Evolutionary conservation across 371 early-diverging fungal species (phyloP).

Genomic region (Mortierella sp.): DNA sequence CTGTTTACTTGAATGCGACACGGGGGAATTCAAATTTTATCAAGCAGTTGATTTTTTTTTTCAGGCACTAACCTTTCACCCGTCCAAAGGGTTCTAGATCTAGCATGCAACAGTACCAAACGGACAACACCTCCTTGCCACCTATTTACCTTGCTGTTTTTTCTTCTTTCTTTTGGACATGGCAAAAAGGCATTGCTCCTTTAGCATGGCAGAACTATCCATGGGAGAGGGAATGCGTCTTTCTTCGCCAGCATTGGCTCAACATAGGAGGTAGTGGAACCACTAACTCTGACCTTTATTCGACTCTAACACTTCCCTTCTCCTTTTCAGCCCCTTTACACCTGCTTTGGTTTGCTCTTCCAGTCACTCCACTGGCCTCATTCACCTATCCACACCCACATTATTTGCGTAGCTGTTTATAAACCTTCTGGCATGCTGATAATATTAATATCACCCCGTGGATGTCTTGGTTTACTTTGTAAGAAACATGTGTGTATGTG

Average conservation of each 20-base stretch:
- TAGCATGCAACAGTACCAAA: conserved; percentile 1
- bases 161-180: too few species aligned
- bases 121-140: not conserved
- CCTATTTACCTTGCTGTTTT: too few species aligned
- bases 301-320: not conserved
- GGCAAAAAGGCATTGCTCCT: too few species aligned
- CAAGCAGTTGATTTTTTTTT: not conserved
- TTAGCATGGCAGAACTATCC: too few species aligned
- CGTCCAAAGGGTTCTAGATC: not conserved
- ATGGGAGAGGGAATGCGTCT: too few species aligned
- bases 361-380: too few species aligned
- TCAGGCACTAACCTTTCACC: not conserved
- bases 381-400: too few species aligned
- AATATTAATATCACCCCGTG: not conserved
- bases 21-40: too few species aligned
- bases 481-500: not conserved
- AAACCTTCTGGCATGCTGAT: too few species aligned
- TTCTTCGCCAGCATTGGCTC: too few species aligned
- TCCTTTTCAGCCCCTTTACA: not conserved
- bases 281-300: not conserved
- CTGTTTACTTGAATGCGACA: conserved; percentile 6
- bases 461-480: not conserved
- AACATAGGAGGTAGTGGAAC: not conserved
- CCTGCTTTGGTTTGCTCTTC: not conserved
- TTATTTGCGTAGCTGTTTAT: too few species aligned